phyloP scores from a whole-genome alignment of 2,329 filamentous ascomycete genomes.

The Paracoccidioides lutzii region DNA sequence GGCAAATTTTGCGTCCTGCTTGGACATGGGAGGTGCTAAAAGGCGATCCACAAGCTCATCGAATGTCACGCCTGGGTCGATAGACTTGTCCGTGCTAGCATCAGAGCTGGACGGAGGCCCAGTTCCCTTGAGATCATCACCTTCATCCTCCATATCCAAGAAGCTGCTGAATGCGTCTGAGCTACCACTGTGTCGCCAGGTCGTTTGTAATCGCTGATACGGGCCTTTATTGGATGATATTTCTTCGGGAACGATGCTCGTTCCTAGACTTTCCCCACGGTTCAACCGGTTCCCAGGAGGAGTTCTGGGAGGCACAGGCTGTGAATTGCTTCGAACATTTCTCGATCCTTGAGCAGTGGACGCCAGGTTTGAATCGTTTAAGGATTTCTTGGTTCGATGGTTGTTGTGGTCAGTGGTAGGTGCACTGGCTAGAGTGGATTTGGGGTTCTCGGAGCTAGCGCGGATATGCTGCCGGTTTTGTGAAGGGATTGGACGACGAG shows the following conservation, averaged over 20 bases:
- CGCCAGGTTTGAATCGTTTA: constrained; percentile 13
- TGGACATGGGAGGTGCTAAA: constrained; percentile 66
- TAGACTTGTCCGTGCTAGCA: constrained; percentile 20
- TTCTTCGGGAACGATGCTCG: constrained; percentile 16
- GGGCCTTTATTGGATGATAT: constrained; percentile 20
- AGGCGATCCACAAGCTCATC: constrained; percentile 79
- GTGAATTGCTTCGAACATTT: constrained; percentile 39
- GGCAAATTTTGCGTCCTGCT: constrained; percentile 76
- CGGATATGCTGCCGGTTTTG: constrained; percentile 52
- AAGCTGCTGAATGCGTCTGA: constrained; percentile 32
- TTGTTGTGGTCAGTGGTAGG: constrained; percentile 6
- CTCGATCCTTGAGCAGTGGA: constrained; percentile 30
- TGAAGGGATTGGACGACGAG: constrained; percentile 40
- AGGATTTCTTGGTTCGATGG: constrained; percentile 5
- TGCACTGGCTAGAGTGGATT: constrained; percentile 30
- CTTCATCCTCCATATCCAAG: constrained; percentile 32
- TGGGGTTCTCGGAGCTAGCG: constrained; percentile 53
- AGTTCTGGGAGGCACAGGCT: constrained; percentile 36
- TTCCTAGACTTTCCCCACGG: constrained; percentile 12
- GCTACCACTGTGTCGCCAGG: constrained; percentile 28
- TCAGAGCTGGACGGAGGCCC: constrained; percentile 18
- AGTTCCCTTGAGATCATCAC: constrained; percentile 17
- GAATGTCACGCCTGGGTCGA: constrained; percentile 30
- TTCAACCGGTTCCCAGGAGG: constrained; percentile 27
- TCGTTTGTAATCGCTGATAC: constrained; percentile 21